These are phyloP conservation scores for Aspergillus haitiensis DNA, from an alignment of 495 filamentous ascomycete species.

Conservation along the genomic window DNA sequence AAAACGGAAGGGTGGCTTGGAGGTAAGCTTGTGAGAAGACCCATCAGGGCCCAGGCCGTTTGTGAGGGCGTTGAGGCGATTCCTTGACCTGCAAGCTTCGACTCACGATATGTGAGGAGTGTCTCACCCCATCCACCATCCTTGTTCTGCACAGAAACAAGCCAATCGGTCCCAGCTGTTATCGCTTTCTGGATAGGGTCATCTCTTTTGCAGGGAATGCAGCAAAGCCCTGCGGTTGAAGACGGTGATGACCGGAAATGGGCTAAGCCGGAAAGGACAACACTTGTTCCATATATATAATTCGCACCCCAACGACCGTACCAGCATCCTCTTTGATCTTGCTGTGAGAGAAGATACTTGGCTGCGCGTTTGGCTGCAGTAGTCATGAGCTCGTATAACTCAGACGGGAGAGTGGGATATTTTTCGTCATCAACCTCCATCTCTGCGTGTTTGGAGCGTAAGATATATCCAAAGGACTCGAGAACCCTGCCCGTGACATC, in stretches of 20 bases:
- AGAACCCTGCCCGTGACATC: constrained; percentile 42
- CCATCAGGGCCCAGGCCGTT: constrained; percentile 42
- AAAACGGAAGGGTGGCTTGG: constrained; percentile 17
- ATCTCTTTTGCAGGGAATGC: not conserved
- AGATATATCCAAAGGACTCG: constrained; percentile 39
- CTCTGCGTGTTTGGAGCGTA: constrained; percentile 1
- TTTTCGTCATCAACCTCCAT: not conserved
- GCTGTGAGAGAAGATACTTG: constrained; percentile 22
- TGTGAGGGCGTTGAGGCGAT: constrained; percentile 33
- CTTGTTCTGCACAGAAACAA: constrained; percentile 29
- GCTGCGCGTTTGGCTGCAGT: constrained; percentile 9
- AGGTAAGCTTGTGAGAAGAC: constrained; percentile 22
- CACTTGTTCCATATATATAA: constrained; percentile 38
- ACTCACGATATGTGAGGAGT: constrained; percentile 26
- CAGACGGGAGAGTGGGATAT: not conserved
- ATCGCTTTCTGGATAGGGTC: constrained; percentile 5
- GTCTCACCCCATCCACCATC: constrained; percentile 44
- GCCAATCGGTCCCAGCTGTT: constrained; percentile 24
- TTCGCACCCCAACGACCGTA: constrained; percentile 38
- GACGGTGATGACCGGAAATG: constrained; percentile 10
- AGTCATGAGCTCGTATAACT: not conserved
- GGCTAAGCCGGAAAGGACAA: constrained; percentile 29
- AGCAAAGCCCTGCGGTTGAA: not conserved
- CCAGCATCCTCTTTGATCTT: constrained; percentile 33
- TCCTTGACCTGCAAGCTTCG: constrained; percentile 20